Evolutionary conservation across 768 basidiomycete species (phyloP).

Genomic region (Tylopilus subfusipes): DNA sequence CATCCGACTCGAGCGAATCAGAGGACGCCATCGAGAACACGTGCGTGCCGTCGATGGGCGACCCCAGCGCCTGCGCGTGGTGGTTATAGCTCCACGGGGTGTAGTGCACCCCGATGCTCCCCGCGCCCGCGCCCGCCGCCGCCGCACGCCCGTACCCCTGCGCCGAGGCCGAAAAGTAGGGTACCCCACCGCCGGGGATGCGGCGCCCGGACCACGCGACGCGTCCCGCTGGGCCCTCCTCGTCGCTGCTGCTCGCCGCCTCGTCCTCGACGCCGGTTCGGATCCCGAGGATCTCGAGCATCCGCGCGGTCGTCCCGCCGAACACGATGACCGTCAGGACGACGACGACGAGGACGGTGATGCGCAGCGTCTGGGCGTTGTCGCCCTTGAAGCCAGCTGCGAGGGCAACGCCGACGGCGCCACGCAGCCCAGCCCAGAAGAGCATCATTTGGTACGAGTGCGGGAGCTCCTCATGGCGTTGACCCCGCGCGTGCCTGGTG

Average conservation of each 20-base stretch:
- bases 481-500: conserved; percentile 77
- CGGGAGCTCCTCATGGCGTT: conserved; percentile 85
- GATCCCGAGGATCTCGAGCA: conserved; percentile 97
- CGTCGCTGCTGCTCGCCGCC: conserved; percentile 55
- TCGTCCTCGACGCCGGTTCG: conserved; percentile 94
- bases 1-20: conserved; percentile 74
- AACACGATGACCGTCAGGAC: conserved; percentile 93
- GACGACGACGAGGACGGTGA: conserved; percentile 93
- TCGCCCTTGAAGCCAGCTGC: conserved; percentile 95
- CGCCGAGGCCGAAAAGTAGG: conserved; percentile 30
- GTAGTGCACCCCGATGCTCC: conserved; percentile 60
- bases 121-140: neutral
- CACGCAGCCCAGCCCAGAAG: conserved; percentile 96
- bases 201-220: conserved; percentile 27
- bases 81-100: conserved; percentile 56
- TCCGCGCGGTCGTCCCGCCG: conserved; percentile 94
- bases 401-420: conserved; percentile 96
- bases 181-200: conserved; percentile 15
- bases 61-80: conserved; percentile 37
- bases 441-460: conserved; percentile 99
- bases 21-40: conserved; percentile 71
- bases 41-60: conserved; percentile 19
- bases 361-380: conserved; percentile 86
- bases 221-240: conserved; percentile 39
- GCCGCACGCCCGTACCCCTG: conserved; percentile 31